Evolutionary conservation across 345 rosid genomes (phyloP).

Genomic region (Reutealis trisperma): DNA sequence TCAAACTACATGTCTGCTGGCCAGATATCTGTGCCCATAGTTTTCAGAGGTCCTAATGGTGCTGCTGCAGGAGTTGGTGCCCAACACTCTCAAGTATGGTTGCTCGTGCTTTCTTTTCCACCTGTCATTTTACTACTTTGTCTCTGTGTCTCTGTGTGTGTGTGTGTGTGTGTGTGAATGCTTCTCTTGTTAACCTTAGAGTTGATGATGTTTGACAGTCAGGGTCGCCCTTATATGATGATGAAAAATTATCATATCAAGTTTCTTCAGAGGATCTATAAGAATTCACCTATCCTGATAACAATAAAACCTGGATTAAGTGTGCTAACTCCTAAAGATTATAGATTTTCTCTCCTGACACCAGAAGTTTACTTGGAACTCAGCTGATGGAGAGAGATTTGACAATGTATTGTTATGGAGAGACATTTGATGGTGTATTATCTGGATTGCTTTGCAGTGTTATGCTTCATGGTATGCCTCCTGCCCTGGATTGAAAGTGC

Average conservation of each 20-base stretch:
- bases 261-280: too few relatives aligned
- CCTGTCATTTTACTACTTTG: background rate
- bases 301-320: background rate
- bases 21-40: constrained; percentile 74
- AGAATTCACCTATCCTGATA: too few relatives aligned
- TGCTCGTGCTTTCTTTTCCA: constrained; percentile 7
- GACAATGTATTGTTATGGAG: background rate
- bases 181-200: background rate
- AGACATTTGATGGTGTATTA: constrained; percentile 1
- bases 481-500: constrained; percentile 88
- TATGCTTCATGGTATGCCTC: constrained; percentile 92
- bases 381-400: background rate
- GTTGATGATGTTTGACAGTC: too few relatives aligned
- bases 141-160: background rate
- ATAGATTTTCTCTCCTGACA: background rate
- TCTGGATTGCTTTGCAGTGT: constrained; percentile 55
- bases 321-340: background rate
- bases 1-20: constrained; percentile 91
- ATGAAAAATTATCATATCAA: too few relatives aligned
- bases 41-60: constrained; percentile 97
- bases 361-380: background rate
- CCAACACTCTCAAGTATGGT: constrained; percentile 86
- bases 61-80: constrained; percentile 99
- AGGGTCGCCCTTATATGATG: background rate
- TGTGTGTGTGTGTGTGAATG: background rate